Evolutionary conservation across 805 yeast genomes (phyloP).

Genomic region (Candida odintsovae): DNA sequence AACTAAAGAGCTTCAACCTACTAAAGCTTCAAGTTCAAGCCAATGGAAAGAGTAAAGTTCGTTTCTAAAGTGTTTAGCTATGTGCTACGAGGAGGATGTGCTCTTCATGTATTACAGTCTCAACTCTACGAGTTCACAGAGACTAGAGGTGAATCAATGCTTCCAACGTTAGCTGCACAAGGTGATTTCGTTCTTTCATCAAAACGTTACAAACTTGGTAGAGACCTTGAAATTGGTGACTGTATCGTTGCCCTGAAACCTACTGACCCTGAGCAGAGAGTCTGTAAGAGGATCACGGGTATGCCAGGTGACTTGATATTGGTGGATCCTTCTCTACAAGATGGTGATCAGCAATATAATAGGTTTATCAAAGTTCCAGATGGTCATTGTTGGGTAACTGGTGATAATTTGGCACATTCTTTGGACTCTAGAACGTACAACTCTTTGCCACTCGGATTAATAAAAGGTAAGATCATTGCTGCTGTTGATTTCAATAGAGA

Average conservation of each 20-base stretch:
- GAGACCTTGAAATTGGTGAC: conserved; percentile 73
- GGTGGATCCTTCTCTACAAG: conserved; percentile 66
- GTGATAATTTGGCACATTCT: conserved; percentile 85
- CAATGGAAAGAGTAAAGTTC: conserved; percentile 15
- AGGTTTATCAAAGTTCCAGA: conserved; percentile 74
- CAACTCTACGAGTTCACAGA: conserved; percentile 70
- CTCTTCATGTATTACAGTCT: conserved; percentile 60
- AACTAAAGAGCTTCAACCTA: no score
- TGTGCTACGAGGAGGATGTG: conserved; percentile 48
- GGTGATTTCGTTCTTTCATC: conserved; percentile 78
- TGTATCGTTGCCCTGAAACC: conserved; percentile 86
- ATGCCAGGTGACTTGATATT: conserved; percentile 90
- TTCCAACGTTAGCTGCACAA: conserved; percentile 74
- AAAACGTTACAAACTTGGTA: conserved; percentile 59
- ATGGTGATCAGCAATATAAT: conserved; percentile 20
- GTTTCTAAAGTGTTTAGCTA: conserved; percentile 21
- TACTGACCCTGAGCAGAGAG: conserved; percentile 76
- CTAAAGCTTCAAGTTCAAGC: neutral
- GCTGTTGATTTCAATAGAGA: conserved; percentile 54
- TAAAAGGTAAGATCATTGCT: conserved; percentile 81
- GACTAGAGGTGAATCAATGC: conserved; percentile 92
- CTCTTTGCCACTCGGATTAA: conserved; percentile 82
- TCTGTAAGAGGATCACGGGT: conserved; percentile 91
- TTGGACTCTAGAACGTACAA: conserved; percentile 87
- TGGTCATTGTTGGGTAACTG: conserved; percentile 97